A percentile compares a stretch with the other conserved stretches of the same genome.
Evolutionary conservation across 1,284 basidiomycete genomes (phyloP).

Genomic region (Leccinum ponderosum): DNA sequence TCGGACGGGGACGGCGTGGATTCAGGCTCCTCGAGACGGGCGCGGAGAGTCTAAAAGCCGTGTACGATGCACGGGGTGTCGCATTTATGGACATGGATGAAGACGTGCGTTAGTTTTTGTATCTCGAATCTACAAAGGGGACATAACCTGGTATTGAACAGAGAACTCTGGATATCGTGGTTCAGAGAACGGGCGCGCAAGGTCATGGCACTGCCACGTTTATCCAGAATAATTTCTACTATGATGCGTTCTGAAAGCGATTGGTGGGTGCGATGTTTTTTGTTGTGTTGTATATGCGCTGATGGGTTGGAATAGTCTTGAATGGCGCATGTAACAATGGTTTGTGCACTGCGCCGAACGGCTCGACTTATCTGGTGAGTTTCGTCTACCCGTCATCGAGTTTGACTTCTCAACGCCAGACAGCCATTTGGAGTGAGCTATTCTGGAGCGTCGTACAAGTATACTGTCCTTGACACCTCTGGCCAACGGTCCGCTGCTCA

Average conservation of each 20-base stretch:
- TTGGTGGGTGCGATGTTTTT: conserved; percentile 52
- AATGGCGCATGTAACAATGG: conserved; percentile 91
- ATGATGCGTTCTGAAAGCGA: conserved; percentile 98
- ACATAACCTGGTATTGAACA: conserved; percentile 34
- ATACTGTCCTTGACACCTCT: conserved; percentile 94
- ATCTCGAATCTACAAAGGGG: not conserved
- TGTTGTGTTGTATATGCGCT: not conserved
- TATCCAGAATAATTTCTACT: conserved; percentile 97
- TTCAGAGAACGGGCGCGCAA: conserved; percentile 79
- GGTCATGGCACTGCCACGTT: conserved; percentile 72
- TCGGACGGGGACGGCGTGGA: conserved; percentile 54
- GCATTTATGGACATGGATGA: conserved; percentile 94
- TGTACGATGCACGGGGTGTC: conserved; percentile 80
- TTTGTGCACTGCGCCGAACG: conserved; percentile 65
- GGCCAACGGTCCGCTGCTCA: conserved; percentile 90
- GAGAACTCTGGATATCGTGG: conserved; percentile 92
- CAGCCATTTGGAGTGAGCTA: conserved; percentile 94
- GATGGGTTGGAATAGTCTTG: conserved; percentile 49
- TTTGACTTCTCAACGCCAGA: conserved; percentile 7
- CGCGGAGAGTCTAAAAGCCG: conserved; percentile 58
- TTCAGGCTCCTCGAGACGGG: conserved; percentile 66
- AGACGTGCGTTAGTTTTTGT: conserved; percentile 62
- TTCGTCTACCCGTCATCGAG: not conserved
- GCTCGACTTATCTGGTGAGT: conserved; percentile 73
- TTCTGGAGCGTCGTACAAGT: conserved; percentile 95